Conservation (phyloP, 2,329 filamentous ascomycete species). For the Alternaria ethzedia region DNA sequence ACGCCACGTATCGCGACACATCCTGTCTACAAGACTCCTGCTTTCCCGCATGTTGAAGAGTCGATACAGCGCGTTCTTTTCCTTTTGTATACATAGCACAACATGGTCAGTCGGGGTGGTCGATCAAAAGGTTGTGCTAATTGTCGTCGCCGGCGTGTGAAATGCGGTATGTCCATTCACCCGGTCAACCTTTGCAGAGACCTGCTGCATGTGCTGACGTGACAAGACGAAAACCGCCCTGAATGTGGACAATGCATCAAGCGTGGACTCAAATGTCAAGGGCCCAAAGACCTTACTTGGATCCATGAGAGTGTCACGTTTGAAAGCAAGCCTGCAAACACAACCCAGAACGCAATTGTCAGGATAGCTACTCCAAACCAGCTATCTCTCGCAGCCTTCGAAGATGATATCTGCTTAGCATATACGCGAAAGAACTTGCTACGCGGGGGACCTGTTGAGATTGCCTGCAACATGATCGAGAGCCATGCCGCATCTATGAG, state of each 20-base stretch:
- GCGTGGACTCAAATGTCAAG: conserved; percentile 29
- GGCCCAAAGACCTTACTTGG: conserved; percentile 33
- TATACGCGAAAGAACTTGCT: conserved; percentile 37
- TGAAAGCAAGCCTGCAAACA: neutral
- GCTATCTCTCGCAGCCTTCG: conserved; percentile 29
- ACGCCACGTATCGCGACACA: neutral
- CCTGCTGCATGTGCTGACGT: neutral
- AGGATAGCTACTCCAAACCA: conserved; percentile 2
- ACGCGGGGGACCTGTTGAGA: conserved; percentile 31
- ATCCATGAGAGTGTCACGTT: conserved; percentile 21
- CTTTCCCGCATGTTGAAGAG: neutral
- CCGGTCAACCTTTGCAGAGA: neutral
- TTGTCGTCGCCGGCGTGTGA: conserved; percentile 36
- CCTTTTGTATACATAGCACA: neutral
- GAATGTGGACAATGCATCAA: conserved; percentile 34
- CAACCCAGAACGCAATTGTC: neutral
- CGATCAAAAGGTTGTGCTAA: conserved; percentile 36
- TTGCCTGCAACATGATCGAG: conserved; percentile 34
- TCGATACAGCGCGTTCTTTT: neutral
- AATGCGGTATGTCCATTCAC: conserved; percentile 31
- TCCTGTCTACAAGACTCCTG: neutral
- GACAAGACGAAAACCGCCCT: conserved; percentile 34
- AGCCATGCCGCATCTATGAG: neutral
- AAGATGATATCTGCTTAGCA: conserved; percentile 33
- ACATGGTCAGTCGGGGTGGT: conserved; percentile 38